phyloP scores from a whole-genome alignment of 140 eudicot species.

The Eryngium alpinum region DNA sequence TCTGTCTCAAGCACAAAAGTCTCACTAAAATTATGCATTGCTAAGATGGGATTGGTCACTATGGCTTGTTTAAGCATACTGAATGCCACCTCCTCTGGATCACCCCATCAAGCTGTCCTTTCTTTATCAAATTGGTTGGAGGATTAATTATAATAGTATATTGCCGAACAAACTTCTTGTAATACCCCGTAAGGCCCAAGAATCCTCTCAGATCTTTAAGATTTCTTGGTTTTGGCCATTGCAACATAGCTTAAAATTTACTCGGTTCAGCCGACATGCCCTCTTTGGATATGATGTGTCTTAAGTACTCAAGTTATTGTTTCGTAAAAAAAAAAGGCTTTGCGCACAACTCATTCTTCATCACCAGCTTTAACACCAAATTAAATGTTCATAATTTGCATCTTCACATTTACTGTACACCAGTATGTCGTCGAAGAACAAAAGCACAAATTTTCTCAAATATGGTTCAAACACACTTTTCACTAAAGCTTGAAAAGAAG shows the following conservation, averaged over 20 bases:
- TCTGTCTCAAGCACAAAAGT: neutral
- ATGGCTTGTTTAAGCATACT: neutral
- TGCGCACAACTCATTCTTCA: neutral
- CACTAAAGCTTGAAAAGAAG: neutral
- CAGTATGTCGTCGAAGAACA: neutral
- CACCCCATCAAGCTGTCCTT: neutral
- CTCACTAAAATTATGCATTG: neutral
- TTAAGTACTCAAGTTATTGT: neutral
- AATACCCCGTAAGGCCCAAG: neutral
- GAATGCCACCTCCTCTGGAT: neutral
- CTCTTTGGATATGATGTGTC: neutral
- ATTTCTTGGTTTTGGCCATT: neutral
- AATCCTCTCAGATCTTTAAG: neutral
- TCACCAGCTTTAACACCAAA: neutral
- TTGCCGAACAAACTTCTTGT: neutral
- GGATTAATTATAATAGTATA: neutral
- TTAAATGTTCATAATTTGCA: neutral
- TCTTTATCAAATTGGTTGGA: neutral
- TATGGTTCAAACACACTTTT: neutral
- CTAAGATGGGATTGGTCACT: neutral
- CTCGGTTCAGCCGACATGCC: neutral
- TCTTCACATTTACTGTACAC: neutral
- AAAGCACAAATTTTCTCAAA: neutral
- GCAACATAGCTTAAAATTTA: neutral
- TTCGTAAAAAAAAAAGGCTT: neutral